Conservation (phyloP, 345 rosid species). For the Salix arbutifolia region DNA sequence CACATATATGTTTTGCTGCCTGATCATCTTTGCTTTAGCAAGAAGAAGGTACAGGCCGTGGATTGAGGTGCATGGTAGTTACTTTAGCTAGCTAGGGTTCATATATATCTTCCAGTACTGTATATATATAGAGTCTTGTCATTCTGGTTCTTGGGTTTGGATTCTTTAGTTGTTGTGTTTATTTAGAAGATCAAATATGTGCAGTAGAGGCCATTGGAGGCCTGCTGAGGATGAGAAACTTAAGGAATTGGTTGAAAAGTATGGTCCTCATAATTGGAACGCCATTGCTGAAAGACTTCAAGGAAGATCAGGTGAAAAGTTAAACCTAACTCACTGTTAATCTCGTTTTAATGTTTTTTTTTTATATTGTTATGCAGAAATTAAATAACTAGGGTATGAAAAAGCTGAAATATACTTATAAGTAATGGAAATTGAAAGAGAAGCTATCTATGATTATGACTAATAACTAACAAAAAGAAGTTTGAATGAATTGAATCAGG, state of each 20-base stretch:
- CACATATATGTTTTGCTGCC: not conserved
- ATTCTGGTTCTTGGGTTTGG: not conserved
- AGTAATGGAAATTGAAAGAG: not conserved
- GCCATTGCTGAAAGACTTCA: slow-evolving; percentile 36
- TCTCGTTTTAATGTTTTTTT: not conserved
- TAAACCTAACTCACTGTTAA: not conserved
- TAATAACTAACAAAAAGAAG: slow-evolving; percentile 2
- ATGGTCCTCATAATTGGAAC: slow-evolving; percentile 44
- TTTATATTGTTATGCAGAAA: not conserved
- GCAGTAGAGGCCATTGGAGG: slow-evolving; percentile 41
- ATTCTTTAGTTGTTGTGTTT: not conserved
- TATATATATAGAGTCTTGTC: not conserved
- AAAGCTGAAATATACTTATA: not conserved
- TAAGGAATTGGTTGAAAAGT: slow-evolving; percentile 25
- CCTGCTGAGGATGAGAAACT: slow-evolving; percentile 39
- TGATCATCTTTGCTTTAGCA: not conserved
- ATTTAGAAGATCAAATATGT: slow-evolving; percentile 2
- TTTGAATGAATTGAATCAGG: slow-evolving; percentile 35
- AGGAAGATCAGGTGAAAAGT: slow-evolving; percentile 31
- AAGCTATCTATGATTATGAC: not conserved
- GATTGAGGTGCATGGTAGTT: slow-evolving; percentile 18
- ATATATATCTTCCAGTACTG: not conserved
- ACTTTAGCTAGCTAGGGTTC: slow-evolving; percentile 41
- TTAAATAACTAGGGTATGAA: not conserved
- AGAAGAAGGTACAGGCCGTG: not conserved